phyloP scores from a whole-genome alignment of 768 basidiomycete species.

The Imleria badia region DNA sequence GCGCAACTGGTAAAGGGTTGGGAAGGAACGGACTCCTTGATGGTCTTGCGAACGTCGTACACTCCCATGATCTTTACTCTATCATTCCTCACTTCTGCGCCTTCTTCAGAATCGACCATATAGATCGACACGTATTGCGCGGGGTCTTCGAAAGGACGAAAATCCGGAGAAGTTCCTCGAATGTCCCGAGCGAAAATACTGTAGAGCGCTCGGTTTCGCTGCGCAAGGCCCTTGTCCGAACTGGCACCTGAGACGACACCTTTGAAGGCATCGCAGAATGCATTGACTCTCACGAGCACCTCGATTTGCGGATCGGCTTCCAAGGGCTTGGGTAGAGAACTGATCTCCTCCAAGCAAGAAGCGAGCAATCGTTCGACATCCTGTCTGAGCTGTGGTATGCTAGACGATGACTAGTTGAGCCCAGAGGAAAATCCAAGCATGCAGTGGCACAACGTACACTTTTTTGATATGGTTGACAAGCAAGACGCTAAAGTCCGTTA shows the following conservation, averaged over 20 bases:
- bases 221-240: slow-evolving; percentile 38
- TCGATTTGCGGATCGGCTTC: slow-evolving; percentile 44
- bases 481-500: slow-evolving; percentile 49
- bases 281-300: slow-evolving; percentile 42
- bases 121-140: slow-evolving; percentile 10
- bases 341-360: slow-evolving; percentile 34
- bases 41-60: slow-evolving; percentile 34
- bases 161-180: slow-evolving; percentile 41
- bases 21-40: slow-evolving; percentile 32
- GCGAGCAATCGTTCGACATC: slow-evolving; percentile 42
- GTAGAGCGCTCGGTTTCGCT: slow-evolving; percentile 35
- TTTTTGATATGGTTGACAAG: slow-evolving; percentile 52
- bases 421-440: neutral
- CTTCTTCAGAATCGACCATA: slow-evolving; percentile 9
- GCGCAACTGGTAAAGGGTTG: neutral
- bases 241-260: slow-evolving; percentile 32
- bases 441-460: slow-evolving; percentile 39
- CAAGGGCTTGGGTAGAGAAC: slow-evolving; percentile 40
- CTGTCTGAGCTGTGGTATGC: slow-evolving; percentile 46
- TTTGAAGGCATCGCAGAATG: slow-evolving; percentile 44
- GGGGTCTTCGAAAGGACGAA: slow-evolving; percentile 32
- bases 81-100: neutral
- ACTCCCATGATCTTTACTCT: slow-evolving; percentile 27
- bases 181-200: slow-evolving; percentile 34
- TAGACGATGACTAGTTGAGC: slow-evolving; percentile 24